A percentile compares a stretch with the other conserved stretches of the same genome.
phyloP scores from a whole-genome alignment of 371 early-diverging fungal genomes.

The Circinella minor region DNA sequence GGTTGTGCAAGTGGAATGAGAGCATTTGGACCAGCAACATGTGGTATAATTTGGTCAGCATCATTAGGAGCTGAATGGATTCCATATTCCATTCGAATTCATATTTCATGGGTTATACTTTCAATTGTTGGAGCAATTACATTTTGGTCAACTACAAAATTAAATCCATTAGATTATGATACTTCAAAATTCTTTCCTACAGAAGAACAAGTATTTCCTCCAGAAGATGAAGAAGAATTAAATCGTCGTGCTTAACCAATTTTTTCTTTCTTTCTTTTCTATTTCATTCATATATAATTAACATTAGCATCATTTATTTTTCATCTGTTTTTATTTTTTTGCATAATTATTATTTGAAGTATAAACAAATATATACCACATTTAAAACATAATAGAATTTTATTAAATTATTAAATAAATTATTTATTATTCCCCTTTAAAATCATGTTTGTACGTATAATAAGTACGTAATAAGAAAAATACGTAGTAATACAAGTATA shows the following conservation, averaged over 20 bases:
- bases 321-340: no score
- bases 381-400: no score
- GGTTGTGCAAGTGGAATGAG: slow-evolving; percentile 50
- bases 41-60: slow-evolving; percentile 47
- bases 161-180: slow-evolving; percentile 29
- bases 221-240: slow-evolving; percentile 9
- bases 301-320: not conserved
- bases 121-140: slow-evolving; percentile 30
- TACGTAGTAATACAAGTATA: no score
- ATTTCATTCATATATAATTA: not conserved
- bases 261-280: not conserved
- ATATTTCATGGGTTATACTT: slow-evolving; percentile 31
- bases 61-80: slow-evolving; percentile 30
- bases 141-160: slow-evolving; percentile 23
- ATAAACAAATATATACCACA: no score
- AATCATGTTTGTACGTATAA: no score
- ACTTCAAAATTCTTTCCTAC: slow-evolving; percentile 10
- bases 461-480: no score
- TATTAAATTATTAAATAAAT: no score
- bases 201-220: slow-evolving; percentile 12
- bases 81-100: slow-evolving; percentile 33
- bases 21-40: slow-evolving; percentile 49
- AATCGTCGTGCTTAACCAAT: slow-evolving; percentile 3
- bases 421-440: no score
- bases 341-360: no score